Evolutionary conservation across 139 green algal genomes (phyloP), one percentile per base, ranked within the genome.

Genomic region (Tetratostichococcus sp.): DNA sequence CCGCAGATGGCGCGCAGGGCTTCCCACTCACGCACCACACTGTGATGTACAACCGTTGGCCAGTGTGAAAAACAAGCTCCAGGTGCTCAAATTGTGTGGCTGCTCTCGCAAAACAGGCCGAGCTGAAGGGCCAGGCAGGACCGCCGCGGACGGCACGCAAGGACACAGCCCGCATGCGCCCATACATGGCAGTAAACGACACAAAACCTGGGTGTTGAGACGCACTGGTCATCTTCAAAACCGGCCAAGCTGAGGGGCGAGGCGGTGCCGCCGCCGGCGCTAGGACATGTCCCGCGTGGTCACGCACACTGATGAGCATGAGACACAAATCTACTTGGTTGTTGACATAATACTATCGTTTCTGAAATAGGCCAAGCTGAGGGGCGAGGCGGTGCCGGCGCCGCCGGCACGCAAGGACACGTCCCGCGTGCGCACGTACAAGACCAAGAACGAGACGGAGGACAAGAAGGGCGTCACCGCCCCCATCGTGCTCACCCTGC

Each of bases 361-460:
- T 17, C 50, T 23, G 14, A 25, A 8, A 17, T 17, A 62, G 50
- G 50, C 50, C 17, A 62, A 62, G 50, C 50, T 62, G 50, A 23
- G 69, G 78, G 78, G 73, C 31, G 26, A 79, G 30, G 58, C 70
- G 31, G 78, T 89, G 43, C 81, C 86, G 5, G 84, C 76, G 30
- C 67, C 80, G 1, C 85, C 84, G 22, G 31, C 73, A 72, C 67
- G 74, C 23, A 30, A 39, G 1, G 32, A 57, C 1, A 31, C 35
- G 23, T 72, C 35, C 6, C 85, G 86, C 65, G 72, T 88, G 78
- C 83, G 93, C 66, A 97, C 89, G 14, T 97, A 96, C 83, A 91
- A 90, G 81, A 97, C 92, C 33, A 97, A 97, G 88, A 82, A 85
- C 59, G 93, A 97, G 86, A 95, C 90, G 0, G 86, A 93, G 19